Evolutionary conservation across 179 eudicot genomes (phyloP).

Genomic region (Silene coronaria): DNA sequence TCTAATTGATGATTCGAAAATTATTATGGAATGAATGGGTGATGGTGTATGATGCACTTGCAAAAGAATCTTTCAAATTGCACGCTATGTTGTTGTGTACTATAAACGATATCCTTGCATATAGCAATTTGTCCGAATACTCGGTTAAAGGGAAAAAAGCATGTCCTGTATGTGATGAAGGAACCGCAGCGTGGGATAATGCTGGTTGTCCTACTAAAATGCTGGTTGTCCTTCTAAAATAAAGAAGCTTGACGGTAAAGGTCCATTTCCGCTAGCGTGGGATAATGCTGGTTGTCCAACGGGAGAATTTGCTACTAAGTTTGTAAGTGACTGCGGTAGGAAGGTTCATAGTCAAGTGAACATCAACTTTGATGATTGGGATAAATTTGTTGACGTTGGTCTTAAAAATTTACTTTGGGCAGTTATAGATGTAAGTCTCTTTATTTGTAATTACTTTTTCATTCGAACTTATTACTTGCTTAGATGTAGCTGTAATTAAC

Average conservation of each 20-base stretch:
- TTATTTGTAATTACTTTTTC: neutral
- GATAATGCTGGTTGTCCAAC: neutral
- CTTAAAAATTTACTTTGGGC: neutral
- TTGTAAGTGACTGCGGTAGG: neutral
- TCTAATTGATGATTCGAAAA: no score
- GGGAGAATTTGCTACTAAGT: neutral
- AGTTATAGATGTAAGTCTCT: no score
- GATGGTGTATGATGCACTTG: no score
- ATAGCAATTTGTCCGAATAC: no score
- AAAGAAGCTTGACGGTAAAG: neutral
- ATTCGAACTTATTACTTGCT: neutral
- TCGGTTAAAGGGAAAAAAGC: no score
- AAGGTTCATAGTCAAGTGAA: constrained; percentile 3
- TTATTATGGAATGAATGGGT: no score
- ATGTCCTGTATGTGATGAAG: no score
- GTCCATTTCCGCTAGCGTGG: neutral
- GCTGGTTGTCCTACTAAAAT: no score
- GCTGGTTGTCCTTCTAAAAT: neutral
- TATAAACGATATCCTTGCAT: no score
- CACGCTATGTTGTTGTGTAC: no score
- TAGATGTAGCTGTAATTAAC: neutral
- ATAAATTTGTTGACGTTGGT: neutral
- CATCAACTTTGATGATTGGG: constrained; percentile 3
- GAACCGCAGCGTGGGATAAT: no score
- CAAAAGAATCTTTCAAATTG: no score